Base-by-base conservation (phyloP, 129 eudicot species). In the Tagetes patula region DNA sequence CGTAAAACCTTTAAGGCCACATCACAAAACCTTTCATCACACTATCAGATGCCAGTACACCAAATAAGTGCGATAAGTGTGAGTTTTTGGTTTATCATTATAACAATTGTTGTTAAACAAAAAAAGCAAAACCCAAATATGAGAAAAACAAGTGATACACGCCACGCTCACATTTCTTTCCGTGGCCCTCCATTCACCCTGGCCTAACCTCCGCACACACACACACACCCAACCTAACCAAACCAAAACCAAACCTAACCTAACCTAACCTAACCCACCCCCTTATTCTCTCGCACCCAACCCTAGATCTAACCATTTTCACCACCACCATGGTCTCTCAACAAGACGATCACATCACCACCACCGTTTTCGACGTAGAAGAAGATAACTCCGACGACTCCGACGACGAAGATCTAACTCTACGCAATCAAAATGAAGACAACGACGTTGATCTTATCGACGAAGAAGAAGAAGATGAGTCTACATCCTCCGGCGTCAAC, bases 311-410 rank as follows among this genome's bases (percentile, higher is more conserved):
- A 47, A 34, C 60, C 27, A 46, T 69, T 41, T 10, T 43, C 62
- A 46, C 76, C 46, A 13, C 77, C 60, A 66, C 77, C 49, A 82
- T 80, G 75, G 83, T 77, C 14, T 63, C 88, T 68, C 81, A 73
- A 6, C 87, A 78, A 31, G 86, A 81, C 40, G 86, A 83, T 77
- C 84, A 53, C 73, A 14, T 65, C 81, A 74, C 70, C 81, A 74
- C 70, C 69, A 27, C 82, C 83, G 78, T 68, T 55, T 79, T 71
- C 78, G 77, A 52, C 67, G 82, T 66, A 37, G 87, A 83, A 33
- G 85, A 65, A 64, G 91, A 86, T n/a, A 85, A 77, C 3, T 83
- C 83, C 9, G 83, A 81, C 2, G 84, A 85, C 11, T 65, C 55
- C 60, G 77, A 64, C n/a, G 69, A 75, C 12, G 72, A 77, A 8